Evolutionary conservation across 1,284 basidiomycete species (phyloP).

Genomic region (Pterulicium gracile): DNA sequence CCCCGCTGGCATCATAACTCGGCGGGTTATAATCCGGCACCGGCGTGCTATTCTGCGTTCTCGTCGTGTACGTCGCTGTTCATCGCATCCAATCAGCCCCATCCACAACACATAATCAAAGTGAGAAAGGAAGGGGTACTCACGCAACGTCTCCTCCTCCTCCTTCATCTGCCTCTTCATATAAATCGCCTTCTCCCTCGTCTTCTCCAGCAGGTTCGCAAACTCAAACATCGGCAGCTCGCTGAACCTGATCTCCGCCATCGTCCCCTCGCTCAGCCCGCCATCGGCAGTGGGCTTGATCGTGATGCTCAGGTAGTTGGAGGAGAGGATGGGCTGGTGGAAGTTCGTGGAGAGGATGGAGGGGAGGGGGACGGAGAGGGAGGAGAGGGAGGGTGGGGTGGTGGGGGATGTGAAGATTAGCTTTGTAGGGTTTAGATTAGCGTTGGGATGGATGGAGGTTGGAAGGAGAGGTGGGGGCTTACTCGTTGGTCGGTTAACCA

Average conservation of each 20-base stretch:
- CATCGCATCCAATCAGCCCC: constrained; percentile 7
- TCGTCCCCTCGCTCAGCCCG: constrained; percentile 51
- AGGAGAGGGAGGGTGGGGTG: constrained; percentile 31
- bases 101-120: constrained; percentile 2
- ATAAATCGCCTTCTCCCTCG: constrained; percentile 60
- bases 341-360: constrained; percentile 59
- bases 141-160: constrained; percentile 59
- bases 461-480: constrained; percentile 16
- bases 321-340: constrained; percentile 61
- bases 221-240: constrained; percentile 65
- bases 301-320: constrained; percentile 57
- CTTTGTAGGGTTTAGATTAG: constrained; percentile 23
- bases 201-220: constrained; percentile 59
- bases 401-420: constrained; percentile 47
- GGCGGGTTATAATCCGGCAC: constrained; percentile 49
- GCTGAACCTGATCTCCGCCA: constrained; percentile 54
- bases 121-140: constrained; percentile 19
- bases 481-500: constrained; percentile 67
- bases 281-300: constrained; percentile 56
- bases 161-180: constrained; percentile 55
- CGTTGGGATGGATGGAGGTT: constrained; percentile 6
- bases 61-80: constrained; percentile 45
- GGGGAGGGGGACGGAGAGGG: constrained; percentile 47
- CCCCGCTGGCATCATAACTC: constrained; percentile 47
- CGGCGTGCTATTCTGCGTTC: constrained; percentile 26